Evolutionary conservation across 352 stramenopile species (phyloP).

Genomic region (Globisporangium cederbergense): DNA sequence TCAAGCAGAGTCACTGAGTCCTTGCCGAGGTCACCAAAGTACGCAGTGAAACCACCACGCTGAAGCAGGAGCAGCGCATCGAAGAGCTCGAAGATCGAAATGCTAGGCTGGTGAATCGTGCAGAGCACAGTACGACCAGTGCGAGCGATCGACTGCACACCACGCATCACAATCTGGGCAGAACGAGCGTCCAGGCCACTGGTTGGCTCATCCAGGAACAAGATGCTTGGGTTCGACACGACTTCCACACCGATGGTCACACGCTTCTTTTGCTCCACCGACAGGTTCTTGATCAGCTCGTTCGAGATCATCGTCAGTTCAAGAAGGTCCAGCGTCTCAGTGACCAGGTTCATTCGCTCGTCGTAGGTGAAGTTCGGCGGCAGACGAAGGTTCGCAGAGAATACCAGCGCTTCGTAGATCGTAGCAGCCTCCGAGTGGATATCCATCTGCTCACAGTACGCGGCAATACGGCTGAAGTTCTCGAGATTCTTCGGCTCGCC

Average conservation of each 20-base stretch:
- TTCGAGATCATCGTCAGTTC: conserved; percentile 38
- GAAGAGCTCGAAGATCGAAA: conserved; percentile 92
- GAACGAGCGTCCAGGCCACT: conserved; percentile 84
- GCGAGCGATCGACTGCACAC: conserved; percentile 77
- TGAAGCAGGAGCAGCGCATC: conserved; percentile 89
- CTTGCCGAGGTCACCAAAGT: conserved; percentile 85
- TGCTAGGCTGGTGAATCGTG: conserved; percentile 57
- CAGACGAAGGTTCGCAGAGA: conserved; percentile 51
- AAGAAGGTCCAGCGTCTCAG: conserved; percentile 51
- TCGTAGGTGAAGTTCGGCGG: conserved; percentile 87
- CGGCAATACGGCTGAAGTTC: conserved; percentile 25
- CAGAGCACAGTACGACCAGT: conserved; percentile 85
- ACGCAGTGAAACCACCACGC: conserved; percentile 55
- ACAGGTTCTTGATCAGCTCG: conserved; percentile 48
- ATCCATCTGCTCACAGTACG: conserved; percentile 85
- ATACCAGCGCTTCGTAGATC: conserved; percentile 64
- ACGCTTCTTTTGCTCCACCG: conserved; percentile 92
- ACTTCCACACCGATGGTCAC: conserved; percentile 94
- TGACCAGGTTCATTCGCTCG: conserved; percentile 80
- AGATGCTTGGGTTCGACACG: conserved; percentile 89
- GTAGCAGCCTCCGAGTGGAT: conserved; percentile 84
- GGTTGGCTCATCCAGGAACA: conserved; percentile 94
- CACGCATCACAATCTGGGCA: conserved; percentile 85
- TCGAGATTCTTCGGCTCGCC: conserved; percentile 43
- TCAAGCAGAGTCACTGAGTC: conserved; percentile 64